A percentile compares a stretch with the other conserved stretches of the same genome.
phyloP scores from a whole-genome alignment of 129 eudicot species.

The Pittosporum tobira region DNA sequence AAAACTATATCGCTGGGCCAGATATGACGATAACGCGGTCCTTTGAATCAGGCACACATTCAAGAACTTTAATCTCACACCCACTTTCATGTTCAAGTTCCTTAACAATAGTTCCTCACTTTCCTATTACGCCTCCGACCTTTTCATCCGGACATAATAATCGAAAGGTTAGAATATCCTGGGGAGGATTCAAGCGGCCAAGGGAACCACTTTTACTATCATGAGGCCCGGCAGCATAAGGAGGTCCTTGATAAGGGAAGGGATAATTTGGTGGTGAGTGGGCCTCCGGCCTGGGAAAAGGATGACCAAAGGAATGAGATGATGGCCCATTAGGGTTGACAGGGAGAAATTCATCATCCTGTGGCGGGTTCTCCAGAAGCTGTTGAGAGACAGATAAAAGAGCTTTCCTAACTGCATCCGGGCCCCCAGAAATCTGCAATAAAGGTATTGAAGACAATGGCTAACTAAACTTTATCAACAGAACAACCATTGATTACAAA shows the following conservation, averaged over 20 bases:
- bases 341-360: slow-evolving; percentile 37
- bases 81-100: slow-evolving; percentile 88
- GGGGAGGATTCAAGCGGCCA: slow-evolving; percentile 46
- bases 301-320: slow-evolving; percentile 31
- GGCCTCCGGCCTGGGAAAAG: slow-evolving; percentile 36
- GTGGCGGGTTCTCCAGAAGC: slow-evolving; percentile 39
- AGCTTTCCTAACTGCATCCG: slow-evolving; percentile 65
- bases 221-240: slow-evolving; percentile 44
- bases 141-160: slow-evolving; percentile 82
- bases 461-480: neutral
- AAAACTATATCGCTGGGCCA: slow-evolving; percentile 70
- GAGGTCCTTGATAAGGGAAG: slow-evolving; percentile 40
- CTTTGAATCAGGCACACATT: slow-evolving; percentile 46
- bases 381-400: slow-evolving; percentile 63
- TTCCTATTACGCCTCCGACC: slow-evolving; percentile 93
- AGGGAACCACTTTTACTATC: slow-evolving; percentile 46
- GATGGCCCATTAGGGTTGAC: slow-evolving; percentile 25
- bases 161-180: slow-evolving; percentile 56
- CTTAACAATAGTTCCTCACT: slow-evolving; percentile 68
- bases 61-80: slow-evolving; percentile 85
- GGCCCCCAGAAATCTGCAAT: slow-evolving; percentile 63
- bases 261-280: slow-evolving; percentile 27
- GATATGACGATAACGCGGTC: slow-evolving; percentile 82
- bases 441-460: neutral
- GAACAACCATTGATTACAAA: neutral